Percentiles rank a stretch among this genome's conserved stretches.
Evolutionary conservation across 345 rosid species (phyloP).

Genomic region (Psidium guajava): DNA sequence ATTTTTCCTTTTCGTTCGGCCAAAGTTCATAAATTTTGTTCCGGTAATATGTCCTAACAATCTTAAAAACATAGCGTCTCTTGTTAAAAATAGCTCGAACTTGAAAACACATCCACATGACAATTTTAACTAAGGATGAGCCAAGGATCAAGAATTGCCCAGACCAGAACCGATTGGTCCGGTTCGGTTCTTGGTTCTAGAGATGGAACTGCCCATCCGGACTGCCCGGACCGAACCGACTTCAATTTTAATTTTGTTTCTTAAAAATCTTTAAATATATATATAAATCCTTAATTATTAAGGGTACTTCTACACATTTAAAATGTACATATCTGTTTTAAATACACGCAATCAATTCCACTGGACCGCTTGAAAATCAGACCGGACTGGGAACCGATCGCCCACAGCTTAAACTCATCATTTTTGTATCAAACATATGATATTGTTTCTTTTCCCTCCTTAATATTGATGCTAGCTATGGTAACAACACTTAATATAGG

Average conservation of each 20-base stretch:
- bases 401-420: background rate
- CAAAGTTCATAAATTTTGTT: background rate
- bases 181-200: too few relatives aligned
- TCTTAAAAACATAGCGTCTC: background rate
- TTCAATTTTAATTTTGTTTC: too few relatives aligned
- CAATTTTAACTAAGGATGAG: background rate
- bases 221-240: too few relatives aligned
- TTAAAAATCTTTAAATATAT: fast-evolving
- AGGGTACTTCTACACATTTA: too few relatives aligned
- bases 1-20: background rate
- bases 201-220: too few relatives aligned
- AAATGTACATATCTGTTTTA: too few relatives aligned
- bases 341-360: too few relatives aligned
- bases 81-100: background rate
- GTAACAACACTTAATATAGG: background rate
- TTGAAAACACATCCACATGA: background rate
- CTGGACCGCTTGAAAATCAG: too few relatives aligned
- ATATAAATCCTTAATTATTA: too few relatives aligned
- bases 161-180: too few relatives aligned
- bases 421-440: background rate
- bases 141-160: too few relatives aligned
- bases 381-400: too few relatives aligned
- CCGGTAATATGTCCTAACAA: background rate
- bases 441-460: background rate
- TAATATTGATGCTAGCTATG: background rate